phyloP scores from a whole-genome alignment of 257 asterid genomes.

The Ilex aquifolium region DNA sequence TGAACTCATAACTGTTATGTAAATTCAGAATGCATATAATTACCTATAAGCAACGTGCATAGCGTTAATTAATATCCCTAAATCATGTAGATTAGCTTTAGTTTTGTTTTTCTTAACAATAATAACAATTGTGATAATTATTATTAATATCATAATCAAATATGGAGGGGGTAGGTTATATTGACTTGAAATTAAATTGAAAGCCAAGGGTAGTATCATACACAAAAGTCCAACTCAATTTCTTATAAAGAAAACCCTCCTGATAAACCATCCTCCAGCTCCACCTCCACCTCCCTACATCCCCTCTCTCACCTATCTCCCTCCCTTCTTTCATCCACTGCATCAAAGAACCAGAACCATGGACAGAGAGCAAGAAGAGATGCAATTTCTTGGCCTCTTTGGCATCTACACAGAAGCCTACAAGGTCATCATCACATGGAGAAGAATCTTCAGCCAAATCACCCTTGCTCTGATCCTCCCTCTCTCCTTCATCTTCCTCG shows the following conservation, averaged over 20 bases:
- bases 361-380: constrained; percentile 69
- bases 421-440: constrained; percentile 36
- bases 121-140: no score
- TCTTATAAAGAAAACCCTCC: no score
- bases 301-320: background rate
- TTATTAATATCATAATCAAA: no score
- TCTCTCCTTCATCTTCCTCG: constrained; percentile 47
- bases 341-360: constrained; percentile 7
- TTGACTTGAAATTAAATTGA: background rate
- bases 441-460: constrained; percentile 52
- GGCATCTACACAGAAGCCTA: constrained; percentile 45
- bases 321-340: background rate
- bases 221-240: background rate
- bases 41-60: no score
- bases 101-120: no score
- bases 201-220: background rate
- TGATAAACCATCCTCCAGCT: background rate
- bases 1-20: no score
- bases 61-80: no score
- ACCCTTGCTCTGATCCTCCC: constrained; percentile 59
- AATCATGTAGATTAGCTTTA: no score
- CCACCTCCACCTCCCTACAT: background rate
- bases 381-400: constrained; percentile 48
- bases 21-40: no score
- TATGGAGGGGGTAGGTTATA: no score